A percentile compares a stretch with the other conserved stretches of the same genome.
Evolutionary conservation across 257 asterid species (phyloP).

Genomic region (Ilex aquifolium): DNA sequence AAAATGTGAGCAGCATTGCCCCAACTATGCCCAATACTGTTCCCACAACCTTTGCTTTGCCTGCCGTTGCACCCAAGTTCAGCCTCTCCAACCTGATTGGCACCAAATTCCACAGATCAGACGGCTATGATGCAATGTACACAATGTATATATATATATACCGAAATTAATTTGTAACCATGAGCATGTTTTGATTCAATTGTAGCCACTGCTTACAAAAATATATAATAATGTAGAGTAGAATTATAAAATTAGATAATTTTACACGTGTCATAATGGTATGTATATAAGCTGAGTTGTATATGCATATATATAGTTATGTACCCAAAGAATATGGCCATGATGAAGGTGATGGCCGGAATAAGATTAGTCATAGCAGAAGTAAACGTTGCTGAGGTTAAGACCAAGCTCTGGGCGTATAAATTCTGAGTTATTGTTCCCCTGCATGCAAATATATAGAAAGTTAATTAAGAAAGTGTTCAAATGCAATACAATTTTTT

Average conservation of each 20-base stretch:
- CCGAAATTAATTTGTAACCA: too few relatives aligned
- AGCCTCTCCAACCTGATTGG: slow-evolving; percentile 51
- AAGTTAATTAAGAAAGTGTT: too few relatives aligned
- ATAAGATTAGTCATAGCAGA: slow-evolving; percentile 63
- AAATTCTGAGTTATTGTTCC: slow-evolving; percentile 65
- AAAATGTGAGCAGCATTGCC: slow-evolving; percentile 73
- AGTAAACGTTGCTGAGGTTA: slow-evolving; percentile 56
- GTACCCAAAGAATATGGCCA: slow-evolving; percentile 48
- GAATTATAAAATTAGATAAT: too few relatives aligned
- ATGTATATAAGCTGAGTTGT: too few relatives aligned
- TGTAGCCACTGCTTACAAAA: too few relatives aligned
- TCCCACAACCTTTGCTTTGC: slow-evolving; percentile 68
- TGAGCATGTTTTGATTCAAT: too few relatives aligned
- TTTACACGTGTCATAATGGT: too few relatives aligned
- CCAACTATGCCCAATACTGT: slow-evolving; percentile 58
- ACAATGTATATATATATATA: too few relatives aligned
- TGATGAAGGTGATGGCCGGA: slow-evolving; percentile 58
- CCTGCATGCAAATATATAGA: slow-evolving; percentile 20
- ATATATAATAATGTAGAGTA: too few relatives aligned
- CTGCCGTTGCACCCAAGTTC: slow-evolving; percentile 49
- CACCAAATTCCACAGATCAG: not conserved
- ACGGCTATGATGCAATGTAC: too few relatives aligned
- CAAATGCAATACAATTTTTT: too few relatives aligned
- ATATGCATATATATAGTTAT: not conserved
- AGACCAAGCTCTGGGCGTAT: slow-evolving; percentile 33